Base-by-base conservation (phyloP, 2,329 filamentous ascomycete genomes). In the Davidsoniella australis region DNA sequence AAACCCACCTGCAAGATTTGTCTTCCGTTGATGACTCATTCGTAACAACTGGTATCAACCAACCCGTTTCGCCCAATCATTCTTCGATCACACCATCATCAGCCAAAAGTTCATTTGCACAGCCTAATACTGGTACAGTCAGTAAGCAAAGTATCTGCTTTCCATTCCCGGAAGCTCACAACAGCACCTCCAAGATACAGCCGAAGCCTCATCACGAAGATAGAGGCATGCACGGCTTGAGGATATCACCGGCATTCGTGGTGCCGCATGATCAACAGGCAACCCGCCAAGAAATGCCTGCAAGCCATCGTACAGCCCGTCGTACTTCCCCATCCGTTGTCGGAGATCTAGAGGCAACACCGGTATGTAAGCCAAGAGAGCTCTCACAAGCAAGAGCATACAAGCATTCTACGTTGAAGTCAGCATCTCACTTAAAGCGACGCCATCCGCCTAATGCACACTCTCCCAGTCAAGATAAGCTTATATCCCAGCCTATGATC, bases 261-360 rank as follows among this genome's bases (percentile, higher is more conserved):
- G 16, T 49, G 14, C 41, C 47, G 8, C 7, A 33, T 12, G 29
- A 12, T 12, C 29, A 33, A 10, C 12, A 33, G 8, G 12, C 29
- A 9, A 9, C 8, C 9, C 29, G 23, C 5, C 10, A 18, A 18
- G 14, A 39, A 7, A 38, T 14, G 8, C 18, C 12, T 18, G 8
- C 29, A n/a, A 10, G 29, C 20, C 5, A 33, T n/a, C 1, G 2
- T 16, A 23, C 23, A 16, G 17, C n/a, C 7, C 20, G 24, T n/a
- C 24, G 14, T 12, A 36, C 33, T 29, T 40, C 50, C 4, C 45
- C 41, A 12, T 52, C 45, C 10, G 37, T 52, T 41, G 50, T 52
- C 4, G 50, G 50, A 2, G 50, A 52, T 23, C 45, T 52, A 10
- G 45, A 52, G 37, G 48, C 42, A 40, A 48, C 45, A 6, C 40